Evolutionary conservation across 2,329 filamentous ascomycete genomes (phyloP).

Genomic region (Elsinoe batatas): DNA sequence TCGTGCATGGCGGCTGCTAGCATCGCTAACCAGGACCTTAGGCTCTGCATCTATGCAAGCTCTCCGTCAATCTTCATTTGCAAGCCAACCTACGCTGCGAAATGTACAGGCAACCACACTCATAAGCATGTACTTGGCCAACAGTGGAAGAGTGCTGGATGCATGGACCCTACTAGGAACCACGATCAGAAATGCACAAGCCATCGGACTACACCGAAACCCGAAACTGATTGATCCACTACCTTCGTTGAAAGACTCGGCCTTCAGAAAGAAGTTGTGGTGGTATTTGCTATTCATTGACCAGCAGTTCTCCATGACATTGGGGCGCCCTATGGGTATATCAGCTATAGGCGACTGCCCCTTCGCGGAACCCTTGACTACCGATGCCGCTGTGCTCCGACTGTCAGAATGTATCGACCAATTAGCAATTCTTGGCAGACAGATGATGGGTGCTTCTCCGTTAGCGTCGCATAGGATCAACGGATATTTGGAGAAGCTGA

Average conservation of each 20-base stretch:
- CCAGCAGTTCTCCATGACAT: constrained; percentile 41
- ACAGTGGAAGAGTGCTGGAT: constrained; percentile 41
- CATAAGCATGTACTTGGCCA: constrained; percentile 41
- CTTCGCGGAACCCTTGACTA: constrained; percentile 36
- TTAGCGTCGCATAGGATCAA: constrained; percentile 37
- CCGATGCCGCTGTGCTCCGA: constrained; percentile 34
- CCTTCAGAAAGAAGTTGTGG: constrained; percentile 37
- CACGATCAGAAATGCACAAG: constrained; percentile 40
- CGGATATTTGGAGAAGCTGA: constrained; percentile 37
- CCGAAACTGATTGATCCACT: constrained; percentile 37
- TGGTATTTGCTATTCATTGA: constrained; percentile 47
- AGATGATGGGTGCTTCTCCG: constrained; percentile 36
- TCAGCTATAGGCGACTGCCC: constrained; percentile 41
- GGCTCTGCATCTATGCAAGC: constrained; percentile 43
- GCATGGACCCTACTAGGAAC: constrained; percentile 42
- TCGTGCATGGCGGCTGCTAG: neutral
- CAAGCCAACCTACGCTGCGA: constrained; percentile 38
- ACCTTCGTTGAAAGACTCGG: constrained; percentile 32
- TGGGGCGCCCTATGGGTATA: constrained; percentile 40
- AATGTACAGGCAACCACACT: constrained; percentile 39
- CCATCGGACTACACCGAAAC: constrained; percentile 41
- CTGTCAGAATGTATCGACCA: constrained; percentile 38
- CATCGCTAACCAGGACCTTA: constrained; percentile 17
- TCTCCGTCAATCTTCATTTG: constrained; percentile 39
- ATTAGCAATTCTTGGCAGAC: constrained; percentile 39